Evolutionary conservation across 2,329 filamentous ascomycete species (phyloP).

Genomic region (Penicillium brasilianum): DNA sequence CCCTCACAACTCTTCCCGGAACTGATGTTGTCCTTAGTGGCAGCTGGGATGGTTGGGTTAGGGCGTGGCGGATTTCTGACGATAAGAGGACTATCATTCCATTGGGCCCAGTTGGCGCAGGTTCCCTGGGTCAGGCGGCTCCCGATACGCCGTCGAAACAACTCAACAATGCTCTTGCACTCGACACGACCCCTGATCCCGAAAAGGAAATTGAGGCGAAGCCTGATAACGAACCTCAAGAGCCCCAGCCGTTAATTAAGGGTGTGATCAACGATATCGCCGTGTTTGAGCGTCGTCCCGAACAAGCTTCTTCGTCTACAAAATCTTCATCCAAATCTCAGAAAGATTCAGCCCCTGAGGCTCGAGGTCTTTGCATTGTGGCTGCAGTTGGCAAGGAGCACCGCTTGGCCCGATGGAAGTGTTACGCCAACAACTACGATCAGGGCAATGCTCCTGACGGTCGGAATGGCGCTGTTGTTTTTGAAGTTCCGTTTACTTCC

Average conservation of each 20-base stretch:
- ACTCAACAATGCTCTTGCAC: conserved; percentile 41
- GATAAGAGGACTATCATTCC: conserved; percentile 80
- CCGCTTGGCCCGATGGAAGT: conserved; percentile 80
- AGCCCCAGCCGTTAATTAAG: conserved; percentile 55
- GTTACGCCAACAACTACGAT: conserved; percentile 45
- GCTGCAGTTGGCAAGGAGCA: conserved; percentile 88
- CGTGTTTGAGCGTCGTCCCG: conserved; percentile 76
- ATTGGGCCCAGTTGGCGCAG: conserved; percentile 67
- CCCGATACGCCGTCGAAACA: conserved; percentile 41
- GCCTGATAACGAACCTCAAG: conserved; percentile 26
- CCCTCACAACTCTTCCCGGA: conserved; percentile 82
- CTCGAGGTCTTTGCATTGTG: conserved; percentile 74
- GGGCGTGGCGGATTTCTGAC: conserved; percentile 81
- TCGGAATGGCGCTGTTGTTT: conserved; percentile 84
- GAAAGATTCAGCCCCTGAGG: conserved; percentile 48
- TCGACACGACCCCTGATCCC: conserved; percentile 36
- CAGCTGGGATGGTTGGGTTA: conserved; percentile 89
- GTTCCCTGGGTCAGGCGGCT: conserved; percentile 19
- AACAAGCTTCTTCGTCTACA: conserved; percentile 32
- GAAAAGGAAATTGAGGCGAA: conserved; percentile 32
- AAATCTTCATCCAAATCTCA: conserved; percentile 28
- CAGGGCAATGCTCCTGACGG: conserved; percentile 51
- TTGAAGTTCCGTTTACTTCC: conserved; percentile 69
- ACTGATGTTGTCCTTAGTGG: conserved; percentile 89
- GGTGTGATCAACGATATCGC: conserved; percentile 89